Evolutionary conservation across 2,329 filamentous ascomycete species (phyloP).

Genomic region (Neonectria sp.): DNA sequence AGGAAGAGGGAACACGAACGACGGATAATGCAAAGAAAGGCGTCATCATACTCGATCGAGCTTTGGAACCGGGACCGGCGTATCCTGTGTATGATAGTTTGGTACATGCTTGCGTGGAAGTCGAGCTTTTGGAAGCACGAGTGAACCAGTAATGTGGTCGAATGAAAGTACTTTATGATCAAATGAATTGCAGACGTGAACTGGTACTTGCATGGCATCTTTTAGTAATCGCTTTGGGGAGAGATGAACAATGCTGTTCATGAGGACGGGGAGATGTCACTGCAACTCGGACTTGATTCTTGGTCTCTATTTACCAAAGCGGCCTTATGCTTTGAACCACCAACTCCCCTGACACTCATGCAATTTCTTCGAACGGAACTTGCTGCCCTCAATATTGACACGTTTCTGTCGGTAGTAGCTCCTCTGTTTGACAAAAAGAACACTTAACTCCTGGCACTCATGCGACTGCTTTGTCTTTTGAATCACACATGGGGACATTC

Average conservation of each 20-base stretch:
- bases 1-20: slow-evolving; percentile 16
- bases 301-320: background rate
- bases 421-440: background rate
- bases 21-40: slow-evolving; percentile 15
- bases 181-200: background rate
- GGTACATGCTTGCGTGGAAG: slow-evolving; percentile 19
- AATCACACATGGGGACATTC: background rate
- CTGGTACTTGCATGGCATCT: background rate
- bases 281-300: background rate
- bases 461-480: background rate
- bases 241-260: too few relatives aligned
- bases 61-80: slow-evolving; percentile 20
- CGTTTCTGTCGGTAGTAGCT: background rate
- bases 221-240: background rate
- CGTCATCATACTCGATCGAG: slow-evolving; percentile 21
- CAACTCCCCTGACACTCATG: background rate
- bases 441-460: background rate
- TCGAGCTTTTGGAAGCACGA: slow-evolving; percentile 6
- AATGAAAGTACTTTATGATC: slow-evolving; percentile 14
- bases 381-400: background rate
- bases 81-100: slow-evolving; percentile 30
- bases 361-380: background rate
- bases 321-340: background rate
- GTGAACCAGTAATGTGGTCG: slow-evolving; percentile 11
- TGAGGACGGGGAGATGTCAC: background rate